These are phyloP conservation scores for Coemansia sp. DNA, from an alignment of 192 early-diverging fungal genomes.

Conservation along the genomic window DNA sequence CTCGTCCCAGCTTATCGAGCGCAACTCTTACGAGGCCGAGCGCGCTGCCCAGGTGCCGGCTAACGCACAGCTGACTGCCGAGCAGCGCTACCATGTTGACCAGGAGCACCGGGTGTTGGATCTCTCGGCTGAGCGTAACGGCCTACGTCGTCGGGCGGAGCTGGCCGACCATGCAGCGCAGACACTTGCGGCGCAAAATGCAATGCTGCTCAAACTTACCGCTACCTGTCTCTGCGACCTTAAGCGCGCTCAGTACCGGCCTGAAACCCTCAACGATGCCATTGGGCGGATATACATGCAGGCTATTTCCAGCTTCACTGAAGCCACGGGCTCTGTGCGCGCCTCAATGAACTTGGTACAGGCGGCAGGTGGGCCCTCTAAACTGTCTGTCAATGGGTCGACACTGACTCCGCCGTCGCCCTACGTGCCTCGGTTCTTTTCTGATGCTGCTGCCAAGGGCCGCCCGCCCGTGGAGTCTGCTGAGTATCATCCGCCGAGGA, in stretches of 20 bases:
- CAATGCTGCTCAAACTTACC: slow-evolving; percentile 36
- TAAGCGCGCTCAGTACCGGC: slow-evolving; percentile 24
- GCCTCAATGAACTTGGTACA: slow-evolving; percentile 38
- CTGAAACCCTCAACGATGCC: slow-evolving; percentile 11
- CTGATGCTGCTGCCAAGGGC: slow-evolving; percentile 2
- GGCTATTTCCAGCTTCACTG: slow-evolving; percentile 45
- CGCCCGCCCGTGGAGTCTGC: not conserved
- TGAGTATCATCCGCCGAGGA: not conserved
- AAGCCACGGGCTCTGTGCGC: slow-evolving; percentile 39
- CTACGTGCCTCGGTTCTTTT: slow-evolving; percentile 27
- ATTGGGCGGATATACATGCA: slow-evolving; percentile 56
- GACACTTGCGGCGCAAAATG: slow-evolving; percentile 33
- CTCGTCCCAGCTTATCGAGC: slow-evolving; percentile 39
- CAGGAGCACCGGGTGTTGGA: slow-evolving; percentile 49
- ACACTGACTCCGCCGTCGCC: slow-evolving; percentile 46
- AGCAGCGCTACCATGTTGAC: slow-evolving; percentile 55
- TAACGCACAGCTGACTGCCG: slow-evolving; percentile 43
- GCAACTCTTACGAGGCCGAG: slow-evolving; percentile 40
- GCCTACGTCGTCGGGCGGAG: slow-evolving; percentile 42
- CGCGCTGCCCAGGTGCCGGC: slow-evolving; percentile 47
- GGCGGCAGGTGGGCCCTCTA: slow-evolving; percentile 36
- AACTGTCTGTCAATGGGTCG: slow-evolving; percentile 36
- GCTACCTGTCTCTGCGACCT: slow-evolving; percentile 46
- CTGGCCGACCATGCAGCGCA: slow-evolving; percentile 40
- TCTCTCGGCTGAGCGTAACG: slow-evolving; percentile 49